These are phyloP conservation scores for Stachybotrys chlorohalonatus DNA, from an alignment of 2,329 filamentous ascomycete species.

Conservation along the genomic window DNA sequence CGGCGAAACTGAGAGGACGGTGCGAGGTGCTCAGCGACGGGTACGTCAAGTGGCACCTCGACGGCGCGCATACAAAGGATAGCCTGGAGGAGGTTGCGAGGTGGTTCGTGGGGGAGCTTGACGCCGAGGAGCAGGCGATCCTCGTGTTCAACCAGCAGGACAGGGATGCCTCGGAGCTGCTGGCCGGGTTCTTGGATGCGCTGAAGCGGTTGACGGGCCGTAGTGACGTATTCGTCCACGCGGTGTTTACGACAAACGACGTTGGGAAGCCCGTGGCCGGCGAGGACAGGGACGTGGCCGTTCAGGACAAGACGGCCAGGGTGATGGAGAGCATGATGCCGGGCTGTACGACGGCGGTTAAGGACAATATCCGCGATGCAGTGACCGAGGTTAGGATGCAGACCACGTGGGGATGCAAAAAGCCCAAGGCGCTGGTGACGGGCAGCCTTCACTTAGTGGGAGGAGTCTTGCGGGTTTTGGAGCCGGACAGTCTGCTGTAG, in stretches of 20 bases:
- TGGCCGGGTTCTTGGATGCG: slow-evolving; percentile 52
- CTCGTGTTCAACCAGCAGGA: slow-evolving; percentile 93
- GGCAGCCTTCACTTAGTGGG: slow-evolving; percentile 82
- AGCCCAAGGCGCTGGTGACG: slow-evolving; percentile 61
- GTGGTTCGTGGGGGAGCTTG: slow-evolving; percentile 61
- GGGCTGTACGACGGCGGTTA: slow-evolving; percentile 33
- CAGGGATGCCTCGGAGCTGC: slow-evolving; percentile 60
- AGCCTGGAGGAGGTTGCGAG: slow-evolving; percentile 66
- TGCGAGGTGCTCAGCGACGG: slow-evolving; percentile 57
- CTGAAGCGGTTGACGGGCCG: slow-evolving; percentile 30
- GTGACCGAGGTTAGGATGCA: slow-evolving; percentile 46
- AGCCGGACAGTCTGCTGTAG: slow-evolving; percentile 29
- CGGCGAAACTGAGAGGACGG: slow-evolving; percentile 63
- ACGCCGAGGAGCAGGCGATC: slow-evolving; percentile 26
- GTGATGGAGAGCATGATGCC: slow-evolving; percentile 51
- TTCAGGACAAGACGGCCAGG: slow-evolving; percentile 59
- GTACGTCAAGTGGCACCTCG: slow-evolving; percentile 65
- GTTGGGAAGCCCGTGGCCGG: slow-evolving; percentile 8
- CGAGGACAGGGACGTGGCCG: slow-evolving; percentile 39
- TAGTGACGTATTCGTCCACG: slow-evolving; percentile 53
- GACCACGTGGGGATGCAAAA: slow-evolving; percentile 21
- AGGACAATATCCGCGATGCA: slow-evolving; percentile 64
- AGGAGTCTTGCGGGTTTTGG: slow-evolving; percentile 65
- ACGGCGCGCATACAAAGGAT: slow-evolving; percentile 82
- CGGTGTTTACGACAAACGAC: slow-evolving; percentile 74